Evolutionary conservation across 2,329 filamentous ascomycete genomes (phyloP).

Genomic region (Neonectria faginata): DNA sequence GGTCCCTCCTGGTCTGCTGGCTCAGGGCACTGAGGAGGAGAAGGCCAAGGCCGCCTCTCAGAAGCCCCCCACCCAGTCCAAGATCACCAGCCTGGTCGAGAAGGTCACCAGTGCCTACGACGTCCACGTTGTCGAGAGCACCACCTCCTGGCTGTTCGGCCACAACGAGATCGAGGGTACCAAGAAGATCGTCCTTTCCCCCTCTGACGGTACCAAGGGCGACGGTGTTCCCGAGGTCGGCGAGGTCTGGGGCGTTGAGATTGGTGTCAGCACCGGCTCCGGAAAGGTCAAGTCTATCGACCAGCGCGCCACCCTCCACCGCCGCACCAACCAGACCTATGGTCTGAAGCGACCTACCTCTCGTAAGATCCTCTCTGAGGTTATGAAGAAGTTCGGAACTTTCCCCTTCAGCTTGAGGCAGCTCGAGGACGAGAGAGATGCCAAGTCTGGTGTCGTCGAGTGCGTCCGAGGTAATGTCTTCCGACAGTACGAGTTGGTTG

Average conservation of each 20-base stretch:
- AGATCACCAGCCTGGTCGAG: constrained; percentile 89
- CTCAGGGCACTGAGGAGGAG: constrained; percentile 89
- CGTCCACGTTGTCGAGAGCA: constrained; percentile 95
- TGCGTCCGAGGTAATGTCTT: constrained; percentile 94
- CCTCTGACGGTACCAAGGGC: constrained; percentile 87
- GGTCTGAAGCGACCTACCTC: constrained; percentile 94
- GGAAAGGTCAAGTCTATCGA: constrained; percentile 96
- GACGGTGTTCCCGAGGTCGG: constrained; percentile 89
- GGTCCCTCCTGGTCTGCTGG: constrained; percentile 88
- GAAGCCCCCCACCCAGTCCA: constrained; percentile 85
- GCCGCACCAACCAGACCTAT: constrained; percentile 91
- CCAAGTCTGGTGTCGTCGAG: constrained; percentile 95
- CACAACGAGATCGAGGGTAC: constrained; percentile 96
- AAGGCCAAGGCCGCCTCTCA: constrained; percentile 88
- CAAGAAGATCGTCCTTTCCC: constrained; percentile 97
- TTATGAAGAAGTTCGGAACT: constrained; percentile 95
- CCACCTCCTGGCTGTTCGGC: constrained; percentile 96
- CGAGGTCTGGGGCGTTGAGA: constrained; percentile 98
- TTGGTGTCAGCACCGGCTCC: constrained; percentile 88
- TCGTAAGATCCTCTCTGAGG: constrained; percentile 90
- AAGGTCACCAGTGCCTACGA: constrained; percentile 93
- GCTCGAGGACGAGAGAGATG: constrained; percentile 94
- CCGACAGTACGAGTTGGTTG: constrained; percentile 95
- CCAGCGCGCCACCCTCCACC: constrained; percentile 90
- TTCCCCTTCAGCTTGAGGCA: constrained; percentile 99